These are phyloP conservation scores for Pelargonium myrrhifolium DNA, from an alignment of 441 rosid genomes.

Conservation along the genomic window DNA sequence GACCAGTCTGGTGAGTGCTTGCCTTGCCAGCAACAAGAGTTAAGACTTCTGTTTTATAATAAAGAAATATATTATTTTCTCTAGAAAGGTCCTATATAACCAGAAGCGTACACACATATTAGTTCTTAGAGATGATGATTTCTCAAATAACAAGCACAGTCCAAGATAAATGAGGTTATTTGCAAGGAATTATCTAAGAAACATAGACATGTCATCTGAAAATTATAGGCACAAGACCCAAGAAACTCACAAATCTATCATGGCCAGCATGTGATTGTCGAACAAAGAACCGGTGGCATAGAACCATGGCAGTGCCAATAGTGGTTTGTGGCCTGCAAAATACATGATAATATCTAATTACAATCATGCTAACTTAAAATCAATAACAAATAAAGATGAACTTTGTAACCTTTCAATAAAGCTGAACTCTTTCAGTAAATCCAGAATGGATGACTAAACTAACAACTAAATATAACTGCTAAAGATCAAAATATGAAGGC, in stretches of 20 bases:
- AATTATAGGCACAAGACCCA: conserved; percentile 8
- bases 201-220: background rate
- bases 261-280: conserved; percentile 79
- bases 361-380: background rate
- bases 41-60: background rate
- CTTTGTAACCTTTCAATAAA: background rate
- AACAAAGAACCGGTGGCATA: conserved; percentile 71
- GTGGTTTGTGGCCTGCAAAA: conserved; percentile 69
- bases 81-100: background rate
- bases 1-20: background rate
- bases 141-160: background rate
- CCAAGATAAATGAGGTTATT: background rate
- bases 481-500: background rate
- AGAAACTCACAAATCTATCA: conserved; percentile 64
- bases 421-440: background rate
- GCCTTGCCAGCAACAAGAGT: background rate
- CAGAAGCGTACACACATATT: background rate
- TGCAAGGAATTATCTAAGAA: background rate
- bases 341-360: conserved; percentile 3
- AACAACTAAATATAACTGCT: background rate
- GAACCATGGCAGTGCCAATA: conserved; percentile 67
- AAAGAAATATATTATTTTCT: background rate
- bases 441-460: background rate
- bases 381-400: background rate
- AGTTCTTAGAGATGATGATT: background rate